Base-by-base conservation (phyloP, 2,329 filamentous ascomycete genomes). In the Myotisia sp. region DNA sequence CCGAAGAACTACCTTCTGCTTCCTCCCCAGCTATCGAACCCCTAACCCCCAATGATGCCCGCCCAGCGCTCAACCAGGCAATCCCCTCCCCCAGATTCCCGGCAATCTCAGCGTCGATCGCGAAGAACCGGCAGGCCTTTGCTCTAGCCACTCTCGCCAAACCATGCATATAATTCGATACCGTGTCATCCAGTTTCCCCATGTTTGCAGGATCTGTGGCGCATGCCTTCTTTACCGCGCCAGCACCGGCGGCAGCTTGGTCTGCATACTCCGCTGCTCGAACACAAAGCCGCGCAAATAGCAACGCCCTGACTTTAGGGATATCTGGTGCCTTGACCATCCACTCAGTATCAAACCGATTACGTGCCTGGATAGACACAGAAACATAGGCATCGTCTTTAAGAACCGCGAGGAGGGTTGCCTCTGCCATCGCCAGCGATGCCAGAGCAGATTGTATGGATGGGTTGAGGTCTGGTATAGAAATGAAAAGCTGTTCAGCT, bases 381-480 rank as follows among this genome's bases (percentile, higher is more conserved):
- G 79, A 76, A 1, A 87, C 79, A 50, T 94, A 95, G 0, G 87
- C 85, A 49, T 98, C 90, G 51, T 95, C 87, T 47, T 95, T 95
- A 32, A 92, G 56, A 1, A 95, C 84, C 0, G 84, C 84, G 1
- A 94, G 70, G 1, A 95, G 68, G 0, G 86, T 94, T 0, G 86
- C 86, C 58, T 94, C 87, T 2, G 86, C 84, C 20, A 90, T 66
- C 0, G 83, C 75, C 3, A 94, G 65, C 7, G 57, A 55, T 2
- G 60, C 50, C 3, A 66, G 46, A 5, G 60, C 60, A 0, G 53
- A 51, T 42, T 65, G 63, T 6, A 56, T 55, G 3, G 49, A 49
- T 6, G 54, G 43, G 34, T 60, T 58, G 4, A 71, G 63, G 36
- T 81, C 66, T 3, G 56, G 50, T 2, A 54, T 42, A 3, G 43